A percentile compares a stretch with the other conserved stretches of the same genome.
Evolutionary conservation across 108 stramenopile species (phyloP).

Genomic region (Pseudonitzschia delicatissima): DNA sequence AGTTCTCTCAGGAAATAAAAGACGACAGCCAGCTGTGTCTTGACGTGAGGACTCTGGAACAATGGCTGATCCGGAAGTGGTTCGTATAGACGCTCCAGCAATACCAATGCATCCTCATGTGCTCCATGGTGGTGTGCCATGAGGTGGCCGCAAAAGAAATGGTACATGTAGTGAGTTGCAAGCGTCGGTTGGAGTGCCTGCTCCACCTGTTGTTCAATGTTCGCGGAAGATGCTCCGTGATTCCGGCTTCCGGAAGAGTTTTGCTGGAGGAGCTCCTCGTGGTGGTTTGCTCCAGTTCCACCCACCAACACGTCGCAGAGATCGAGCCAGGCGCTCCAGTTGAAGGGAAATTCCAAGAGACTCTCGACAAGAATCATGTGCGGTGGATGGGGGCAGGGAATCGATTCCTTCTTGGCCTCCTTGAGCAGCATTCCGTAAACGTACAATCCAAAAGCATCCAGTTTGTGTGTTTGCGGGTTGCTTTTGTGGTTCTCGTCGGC

Average conservation of each 20-base stretch:
- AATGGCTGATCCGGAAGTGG: constrained; percentile 50
- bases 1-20: constrained; percentile 92
- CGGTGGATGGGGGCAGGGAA: constrained; percentile 39
- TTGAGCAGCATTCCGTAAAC: constrained; percentile 66
- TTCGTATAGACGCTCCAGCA: constrained; percentile 67
- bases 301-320: constrained; percentile 54
- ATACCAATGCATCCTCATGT: constrained; percentile 68
- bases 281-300: neutral
- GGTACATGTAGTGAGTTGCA: constrained; percentile 79
- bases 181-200: constrained; percentile 40
- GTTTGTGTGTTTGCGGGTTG: neutral
- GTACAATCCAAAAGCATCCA: constrained; percentile 93
- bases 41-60: constrained; percentile 69
- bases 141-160: constrained; percentile 89
- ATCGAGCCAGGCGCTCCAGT: constrained; percentile 98
- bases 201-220: constrained; percentile 53
- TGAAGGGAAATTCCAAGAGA: constrained; percentile 76
- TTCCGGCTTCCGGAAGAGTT: neutral
- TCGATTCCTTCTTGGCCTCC: constrained; percentile 26
- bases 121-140: constrained; percentile 86
- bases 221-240: constrained; percentile 3
- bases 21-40: constrained; percentile 73
- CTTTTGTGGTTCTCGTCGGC: neutral
- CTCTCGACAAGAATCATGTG: constrained; percentile 69
- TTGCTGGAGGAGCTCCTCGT: neutral